phyloP scores from a whole-genome alignment of 2,329 filamentous ascomycete genomes.

The Ramularia collo-cygni region DNA sequence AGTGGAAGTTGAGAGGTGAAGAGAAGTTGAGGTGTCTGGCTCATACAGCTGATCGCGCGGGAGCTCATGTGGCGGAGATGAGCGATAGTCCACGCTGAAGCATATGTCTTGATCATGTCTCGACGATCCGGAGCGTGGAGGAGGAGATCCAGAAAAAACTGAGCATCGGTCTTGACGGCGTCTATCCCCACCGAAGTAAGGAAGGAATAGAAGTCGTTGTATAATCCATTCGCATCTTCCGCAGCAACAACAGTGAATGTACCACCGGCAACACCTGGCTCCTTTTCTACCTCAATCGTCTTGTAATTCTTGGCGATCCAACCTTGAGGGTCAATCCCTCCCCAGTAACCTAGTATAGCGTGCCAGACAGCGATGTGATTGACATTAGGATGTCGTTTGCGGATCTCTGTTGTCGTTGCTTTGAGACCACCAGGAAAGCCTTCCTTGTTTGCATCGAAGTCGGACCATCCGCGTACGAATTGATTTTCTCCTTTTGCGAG shows the following conservation, averaged over 20 bases:
- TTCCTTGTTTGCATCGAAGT: slow-evolving; percentile 76
- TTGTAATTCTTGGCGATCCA: slow-evolving; percentile 72
- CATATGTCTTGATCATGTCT: slow-evolving; percentile 65
- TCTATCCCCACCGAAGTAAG: slow-evolving; percentile 68
- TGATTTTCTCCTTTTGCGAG: slow-evolving; percentile 53
- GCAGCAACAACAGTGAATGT: slow-evolving; percentile 67
- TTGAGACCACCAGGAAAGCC: slow-evolving; percentile 77
- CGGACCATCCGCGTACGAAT: slow-evolving; percentile 57
- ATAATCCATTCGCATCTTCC: slow-evolving; percentile 69
- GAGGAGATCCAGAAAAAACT: slow-evolving; percentile 80
- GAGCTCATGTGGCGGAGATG: slow-evolving; percentile 70
- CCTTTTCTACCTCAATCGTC: slow-evolving; percentile 54
- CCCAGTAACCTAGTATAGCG: slow-evolving; percentile 83
- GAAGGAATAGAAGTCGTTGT: slow-evolving; percentile 86
- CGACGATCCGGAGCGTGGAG: slow-evolving; percentile 62
- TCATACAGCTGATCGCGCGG: slow-evolving; percentile 89
- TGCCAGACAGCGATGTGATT: slow-evolving; percentile 92
- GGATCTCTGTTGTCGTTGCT: slow-evolving; percentile 61
- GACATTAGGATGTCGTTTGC: slow-evolving; percentile 60
- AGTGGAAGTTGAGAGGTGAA: slow-evolving; percentile 76
- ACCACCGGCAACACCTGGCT: slow-evolving; percentile 52
- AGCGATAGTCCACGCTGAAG: slow-evolving; percentile 78
- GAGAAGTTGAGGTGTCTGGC: slow-evolving; percentile 75
- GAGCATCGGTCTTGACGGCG: slow-evolving; percentile 86
- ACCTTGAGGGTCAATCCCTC: slow-evolving; percentile 69